Evolutionary conservation across 805 yeast genomes (phyloP), one percentile per base, ranked within the genome.

Genomic region (Barnettozyma vustinii): DNA sequence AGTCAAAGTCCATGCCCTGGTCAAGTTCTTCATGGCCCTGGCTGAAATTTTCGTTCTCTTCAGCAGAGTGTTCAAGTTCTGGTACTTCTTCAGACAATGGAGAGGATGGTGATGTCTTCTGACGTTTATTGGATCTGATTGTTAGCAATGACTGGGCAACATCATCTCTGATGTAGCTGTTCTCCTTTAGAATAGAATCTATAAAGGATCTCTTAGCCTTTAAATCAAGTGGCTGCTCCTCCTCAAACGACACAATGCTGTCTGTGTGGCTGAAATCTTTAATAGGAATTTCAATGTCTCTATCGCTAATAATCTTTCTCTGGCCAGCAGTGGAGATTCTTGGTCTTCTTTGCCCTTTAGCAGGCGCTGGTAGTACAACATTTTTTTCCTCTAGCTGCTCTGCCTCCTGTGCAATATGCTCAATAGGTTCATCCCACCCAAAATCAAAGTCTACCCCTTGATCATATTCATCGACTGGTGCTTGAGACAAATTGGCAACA

Each of bases 1-100:
- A 57, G 40, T 66, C 71, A 39, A 70, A 60, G 37, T 59, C 61
- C 39, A 51, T 16, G 9, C 49, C 55, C 9, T 48, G 36, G 23
- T 59, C 62, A 16, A 56, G 12, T 12, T 30, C 42, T 12, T 42
- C 27, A 13, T 35, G 27, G 30, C n/a, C 26, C 4, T 20, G 27
- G 32, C n/a, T 9, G 6, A 9, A 2, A 16, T 8, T 6, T 9
- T 42, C 23, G 33, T 4, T 21, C 42, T 54, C 59, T 20, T 46
- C 54, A 10, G 23, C 50, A 13, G 56, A 54, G 32, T 50, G 52
- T 26, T 52, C 54, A 19, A 61, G 46, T 4, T 56, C 62, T 44
- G 63, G 63, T 13, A 53, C 36, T 7, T 46, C 56, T 19, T 49
- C 52, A 9, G 30, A 48, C 18, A 40, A 12, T 20, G 54, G 54